Conservation (phyloP, 2,329 filamentous ascomycete genomes). For the Fusarium sp. region DNA sequence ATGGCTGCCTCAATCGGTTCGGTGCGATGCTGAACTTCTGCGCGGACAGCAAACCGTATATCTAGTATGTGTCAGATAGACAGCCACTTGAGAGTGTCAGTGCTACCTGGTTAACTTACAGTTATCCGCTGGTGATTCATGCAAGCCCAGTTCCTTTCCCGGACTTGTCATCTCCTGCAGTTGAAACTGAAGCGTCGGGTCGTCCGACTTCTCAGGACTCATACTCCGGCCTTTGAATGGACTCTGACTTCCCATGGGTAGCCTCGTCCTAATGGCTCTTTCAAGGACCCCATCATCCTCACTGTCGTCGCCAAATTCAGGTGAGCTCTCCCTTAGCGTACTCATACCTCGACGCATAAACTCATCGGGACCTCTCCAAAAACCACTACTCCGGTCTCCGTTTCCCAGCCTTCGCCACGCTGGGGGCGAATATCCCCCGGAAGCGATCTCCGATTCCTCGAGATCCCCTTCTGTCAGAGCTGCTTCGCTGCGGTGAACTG, state of each 20-base stretch:
- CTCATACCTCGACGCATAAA: conserved; percentile 57
- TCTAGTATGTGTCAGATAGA: conserved; percentile 63
- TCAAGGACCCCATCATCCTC: conserved; percentile 61
- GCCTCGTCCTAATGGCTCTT: conserved; percentile 66
- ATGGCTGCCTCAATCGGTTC: conserved; percentile 85
- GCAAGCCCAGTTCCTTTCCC: conserved; percentile 30
- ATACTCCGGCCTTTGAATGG: conserved; percentile 64
- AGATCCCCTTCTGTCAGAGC: conserved; percentile 53
- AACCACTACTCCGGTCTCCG: conserved; percentile 69
- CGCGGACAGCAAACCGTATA: conserved; percentile 87
- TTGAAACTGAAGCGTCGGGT: conserved; percentile 57
- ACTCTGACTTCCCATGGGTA: conserved; percentile 68
- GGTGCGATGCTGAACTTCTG: conserved; percentile 88
- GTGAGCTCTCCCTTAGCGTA: conserved; percentile 44
- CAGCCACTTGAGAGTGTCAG: background rate
- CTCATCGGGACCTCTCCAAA: conserved; percentile 71
- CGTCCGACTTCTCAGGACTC: conserved; percentile 62
- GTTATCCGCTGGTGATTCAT: conserved; percentile 59
- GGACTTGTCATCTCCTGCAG: conserved; percentile 47
- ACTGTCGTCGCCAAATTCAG: conserved; percentile 50
- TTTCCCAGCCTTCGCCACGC: conserved; percentile 73
- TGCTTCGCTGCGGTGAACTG: conserved; percentile 53
- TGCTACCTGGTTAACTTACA: conserved; percentile 57
- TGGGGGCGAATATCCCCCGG: conserved; percentile 70
- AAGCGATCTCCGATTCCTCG: conserved; percentile 63